Conservation (phyloP, 495 filamentous ascomycete species). For the Pyrenopolyporus hunteri region DNA sequence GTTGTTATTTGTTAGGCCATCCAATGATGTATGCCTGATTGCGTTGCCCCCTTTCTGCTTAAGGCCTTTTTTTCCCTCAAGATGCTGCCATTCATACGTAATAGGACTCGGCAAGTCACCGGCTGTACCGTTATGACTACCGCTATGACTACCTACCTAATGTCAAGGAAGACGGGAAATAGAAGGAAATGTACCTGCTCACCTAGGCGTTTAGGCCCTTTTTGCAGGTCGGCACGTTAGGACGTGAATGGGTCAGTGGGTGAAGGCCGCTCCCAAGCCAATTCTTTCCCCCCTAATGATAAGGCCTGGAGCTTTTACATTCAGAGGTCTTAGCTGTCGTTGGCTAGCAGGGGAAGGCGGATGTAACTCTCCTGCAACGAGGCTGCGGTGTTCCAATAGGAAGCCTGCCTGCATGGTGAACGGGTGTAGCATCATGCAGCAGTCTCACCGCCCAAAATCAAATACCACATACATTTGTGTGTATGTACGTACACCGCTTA, state of each 20-base stretch:
- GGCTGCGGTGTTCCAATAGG: constrained; percentile 36
- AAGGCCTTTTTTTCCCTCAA: not conserved
- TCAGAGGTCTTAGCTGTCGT: constrained; percentile 12
- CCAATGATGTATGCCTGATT: constrained; percentile 25
- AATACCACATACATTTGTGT: constrained; percentile 10
- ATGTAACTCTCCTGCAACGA: constrained; percentile 37
- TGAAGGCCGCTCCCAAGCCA: not conserved
- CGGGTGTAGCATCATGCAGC: constrained; percentile 34
- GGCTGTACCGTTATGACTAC: constrained; percentile 14
- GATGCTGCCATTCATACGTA: constrained; percentile 24
- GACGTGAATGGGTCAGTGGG: not conserved
- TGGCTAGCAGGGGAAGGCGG: constrained; percentile 22
- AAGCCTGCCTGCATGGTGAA: constrained; percentile 37
- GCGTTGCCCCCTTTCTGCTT: constrained; percentile 9
- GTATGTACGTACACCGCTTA: constrained; percentile 39
- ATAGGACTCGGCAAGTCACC: constrained; percentile 1
- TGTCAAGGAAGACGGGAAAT: too few species aligned
- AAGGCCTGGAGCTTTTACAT: constrained; percentile 15
- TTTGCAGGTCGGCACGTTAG: not conserved
- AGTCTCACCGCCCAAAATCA: constrained; percentile 38
- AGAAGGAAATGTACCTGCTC: too few species aligned
- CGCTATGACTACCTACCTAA: not conserved
- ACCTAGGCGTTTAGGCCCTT: not conserved
- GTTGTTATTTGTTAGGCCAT: constrained; percentile 17
- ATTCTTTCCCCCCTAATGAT: constrained; percentile 8